Evolutionary conservation across 495 filamentous ascomycete genomes (phyloP).

Genomic region (Talaromyces trachyspermus): DNA sequence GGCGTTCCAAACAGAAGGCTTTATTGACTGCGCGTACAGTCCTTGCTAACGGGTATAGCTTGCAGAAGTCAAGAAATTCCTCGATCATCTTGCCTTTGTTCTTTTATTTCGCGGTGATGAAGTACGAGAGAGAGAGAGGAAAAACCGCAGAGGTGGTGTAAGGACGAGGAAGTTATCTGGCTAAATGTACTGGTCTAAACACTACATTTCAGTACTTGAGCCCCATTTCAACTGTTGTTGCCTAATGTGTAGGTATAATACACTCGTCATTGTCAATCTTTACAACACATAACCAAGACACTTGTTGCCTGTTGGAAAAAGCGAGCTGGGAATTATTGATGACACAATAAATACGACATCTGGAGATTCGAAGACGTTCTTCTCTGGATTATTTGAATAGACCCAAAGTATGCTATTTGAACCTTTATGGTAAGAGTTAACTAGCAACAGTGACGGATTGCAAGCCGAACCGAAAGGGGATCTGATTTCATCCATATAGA

Average conservation of each 20-base stretch:
- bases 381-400: no score
- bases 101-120: not conserved
- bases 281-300: not conserved
- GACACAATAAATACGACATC: no score
- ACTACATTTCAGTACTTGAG: not conserved
- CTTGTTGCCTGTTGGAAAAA: not conserved
- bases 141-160: not conserved
- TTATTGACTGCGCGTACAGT: not conserved
- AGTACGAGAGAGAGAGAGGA: constrained; percentile 1
- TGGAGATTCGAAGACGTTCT: no score
- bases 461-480: no score
- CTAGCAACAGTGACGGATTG: no score
- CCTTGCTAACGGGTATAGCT: constrained; percentile 3
- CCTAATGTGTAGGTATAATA: not conserved
- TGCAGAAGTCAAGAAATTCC: constrained; percentile 4
- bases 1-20: not conserved
- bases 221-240: not conserved
- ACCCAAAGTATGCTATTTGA: no score
- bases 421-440: no score
- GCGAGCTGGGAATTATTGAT: not conserved
- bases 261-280: not conserved
- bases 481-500: no score
- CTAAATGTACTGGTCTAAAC: not conserved
- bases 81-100: constrained; percentile 1
- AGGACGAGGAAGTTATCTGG: not conserved